Evolutionary conservation across 495 filamentous ascomycete species (phyloP), one percentile per base, ranked within the genome.

Genomic region (Podospora conica): DNA sequence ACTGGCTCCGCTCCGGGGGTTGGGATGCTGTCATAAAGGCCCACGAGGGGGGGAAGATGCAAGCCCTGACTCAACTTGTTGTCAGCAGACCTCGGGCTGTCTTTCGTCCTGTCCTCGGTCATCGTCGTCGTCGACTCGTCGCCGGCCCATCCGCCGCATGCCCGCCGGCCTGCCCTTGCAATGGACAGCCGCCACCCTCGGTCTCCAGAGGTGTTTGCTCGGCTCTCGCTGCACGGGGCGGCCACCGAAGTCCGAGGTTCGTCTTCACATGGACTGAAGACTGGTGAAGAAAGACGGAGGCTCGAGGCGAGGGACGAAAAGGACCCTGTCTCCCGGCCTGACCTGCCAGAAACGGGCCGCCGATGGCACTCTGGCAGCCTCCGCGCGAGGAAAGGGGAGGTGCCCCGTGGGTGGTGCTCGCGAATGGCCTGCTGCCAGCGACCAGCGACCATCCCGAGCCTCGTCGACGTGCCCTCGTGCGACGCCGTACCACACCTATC

Each of bases 201-300:
- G 28, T 29, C 28, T 29, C 28, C 28, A 29, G 28, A 29, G 28
- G 28, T 10, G 28, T 8, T 9, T 29, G 9, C 33, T 53, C 20
- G 9, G 23, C 60, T 60, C 28, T 28, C 24, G 61, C 53, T 55
- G 48, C 33, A 15, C 40, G 48, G 29, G 55, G 15, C 23, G 57
- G 54, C 63, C 40, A 20, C 63, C 54, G 63, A 58, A 58, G 54
- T 48, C 63, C 63, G 63, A 64, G 63, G 31, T 58, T 58, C 18
- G 53, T 12, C 6, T 57, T 58, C 63, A 58, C 54, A 57, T 64
- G 55, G n/a, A n/a, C n/a, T n/a, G n/a, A n/a, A n/a, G n/a, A n/a
- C n/a, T n/a, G n/a, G n/a, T n/a, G n/a, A n/a, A n/a, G n/a, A n/a
- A 18, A 48, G 40, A n/a, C 40, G 40, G 40, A 48, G 40, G 40